Conservation (phyloP, 2,329 filamentous ascomycete genomes). For the Cercospora berteroae region DNA sequence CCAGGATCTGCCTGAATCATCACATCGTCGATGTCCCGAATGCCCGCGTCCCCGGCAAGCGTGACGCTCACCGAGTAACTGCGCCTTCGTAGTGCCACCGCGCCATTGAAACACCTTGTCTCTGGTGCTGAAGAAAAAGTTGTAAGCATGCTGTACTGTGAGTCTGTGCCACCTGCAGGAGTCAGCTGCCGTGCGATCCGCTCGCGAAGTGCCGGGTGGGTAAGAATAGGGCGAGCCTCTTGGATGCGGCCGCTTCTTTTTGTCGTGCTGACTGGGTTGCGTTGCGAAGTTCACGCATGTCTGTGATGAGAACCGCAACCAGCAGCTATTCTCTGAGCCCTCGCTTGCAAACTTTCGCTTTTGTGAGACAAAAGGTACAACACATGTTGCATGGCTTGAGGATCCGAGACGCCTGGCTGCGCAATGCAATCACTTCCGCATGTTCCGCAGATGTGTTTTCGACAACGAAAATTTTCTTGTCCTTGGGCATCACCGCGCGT, state of each 20-base stretch:
- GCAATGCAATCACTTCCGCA: not conserved
- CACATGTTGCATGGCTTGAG: not conserved
- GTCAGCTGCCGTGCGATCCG: not conserved
- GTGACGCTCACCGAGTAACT: not conserved
- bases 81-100: not conserved
- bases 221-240: not conserved
- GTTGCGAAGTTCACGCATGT: not conserved
- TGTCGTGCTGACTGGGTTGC: not conserved
- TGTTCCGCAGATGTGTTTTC: not conserved
- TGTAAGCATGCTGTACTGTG: not conserved
- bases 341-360: not conserved
- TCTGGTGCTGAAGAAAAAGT: not conserved
- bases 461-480: not conserved
- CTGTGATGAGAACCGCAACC: not conserved
- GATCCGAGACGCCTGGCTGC: not conserved
- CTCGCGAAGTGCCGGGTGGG: not conserved
- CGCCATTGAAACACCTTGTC: not conserved
- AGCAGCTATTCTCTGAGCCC: not conserved
- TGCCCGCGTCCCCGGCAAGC: not conserved
- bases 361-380: not conserved
- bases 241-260: not conserved
- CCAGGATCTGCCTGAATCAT: not conserved
- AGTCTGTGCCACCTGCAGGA: not conserved
- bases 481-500: not conserved
- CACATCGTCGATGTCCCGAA: not conserved